Conservation (phyloP, 352 stramenopile species). For the Phytophthora foliorum region DNA sequence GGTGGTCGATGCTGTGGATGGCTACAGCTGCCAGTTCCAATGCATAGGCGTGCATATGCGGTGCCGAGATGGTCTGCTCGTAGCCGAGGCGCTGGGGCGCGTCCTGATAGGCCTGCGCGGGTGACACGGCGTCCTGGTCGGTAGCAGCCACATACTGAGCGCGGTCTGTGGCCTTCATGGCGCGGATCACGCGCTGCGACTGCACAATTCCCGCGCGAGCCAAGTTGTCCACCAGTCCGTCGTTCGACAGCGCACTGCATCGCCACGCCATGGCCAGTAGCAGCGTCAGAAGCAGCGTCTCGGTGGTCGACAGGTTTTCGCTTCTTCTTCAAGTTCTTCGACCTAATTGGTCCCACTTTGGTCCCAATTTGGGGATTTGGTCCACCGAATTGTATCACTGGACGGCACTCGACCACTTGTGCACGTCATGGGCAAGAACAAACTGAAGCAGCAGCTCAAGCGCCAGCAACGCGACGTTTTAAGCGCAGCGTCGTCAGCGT, state of each 20-base stretch:
- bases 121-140: conserved; percentile 23
- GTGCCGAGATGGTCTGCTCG: conserved; percentile 91
- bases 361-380: background rate
- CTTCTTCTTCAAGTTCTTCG: conserved; percentile 12
- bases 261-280: conserved; percentile 67
- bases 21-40: conserved; percentile 82
- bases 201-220: conserved; percentile 71
- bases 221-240: conserved; percentile 82
- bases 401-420: background rate
- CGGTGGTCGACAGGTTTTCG: background rate
- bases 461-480: conserved; percentile 37
- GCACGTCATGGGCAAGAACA: conserved; percentile 53
- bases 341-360: background rate
- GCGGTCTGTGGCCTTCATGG: conserved; percentile 86
- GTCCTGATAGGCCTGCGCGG: conserved; percentile 80
- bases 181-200: conserved; percentile 62
- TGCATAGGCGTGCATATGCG: conserved; percentile 92
- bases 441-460: conserved; percentile 51
- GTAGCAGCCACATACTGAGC: conserved; percentile 59
- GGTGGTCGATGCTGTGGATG: conserved; percentile 41
- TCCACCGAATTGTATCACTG: background rate
- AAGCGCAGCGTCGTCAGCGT: background rate
- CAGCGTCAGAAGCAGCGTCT: conserved; percentile 4
- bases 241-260: conserved; percentile 73
- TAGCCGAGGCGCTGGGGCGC: conserved; percentile 85